Evolutionary conservation across 495 filamentous ascomycete genomes (phyloP), one percentile per base, ranked within the genome.

Genomic region (Tuber umbilicatum): DNA sequence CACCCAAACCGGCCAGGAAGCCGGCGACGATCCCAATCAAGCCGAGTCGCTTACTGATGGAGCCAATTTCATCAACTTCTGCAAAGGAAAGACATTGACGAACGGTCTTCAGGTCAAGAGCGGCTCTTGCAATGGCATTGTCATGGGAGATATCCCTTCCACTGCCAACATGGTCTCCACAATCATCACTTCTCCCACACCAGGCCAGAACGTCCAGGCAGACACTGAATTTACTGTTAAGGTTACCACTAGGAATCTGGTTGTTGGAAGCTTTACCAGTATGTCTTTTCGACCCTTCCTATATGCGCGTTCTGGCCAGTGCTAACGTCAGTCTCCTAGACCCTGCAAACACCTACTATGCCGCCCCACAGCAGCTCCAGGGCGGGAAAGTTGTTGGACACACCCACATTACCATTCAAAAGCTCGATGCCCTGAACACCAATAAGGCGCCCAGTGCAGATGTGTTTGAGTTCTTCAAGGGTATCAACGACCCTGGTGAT

Each of bases 381-480:
- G 83, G 81, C 50, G 87, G 89, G 37, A 81, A 84, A 10, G 85
- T 91, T 74, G 86, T 91, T 75, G 90, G 90, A 40, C 90, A 92
- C 83, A 90, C 88, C 72, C 90, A 92, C 84, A 87, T 92, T 75
- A 91, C 89, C 3, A 84, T 91, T 70, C 90, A 92, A 82, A 85
- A 89, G 73, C 77, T 90, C 42, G 82, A 85, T 74, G 83, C 82
- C 41, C 73, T 88, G 67, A 88, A 85, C 78, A 87, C 89, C 23
- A 86, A 82, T 4, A 77, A 76, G 19, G 86, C 89, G 69, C 86
- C 89, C 1, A 87, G 89, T 69, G 81, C 89, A 38, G 84, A 80
- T 27, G 83, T 83, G 73, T 92, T 92, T 75, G 88, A 85, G 73
- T 91, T 92, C 84, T 92, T 92, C 87, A 91, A 92, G 84, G 90